Base-by-base conservation (phyloP, 2,329 filamentous ascomycete genomes). In the Alternaria sp. region DNA sequence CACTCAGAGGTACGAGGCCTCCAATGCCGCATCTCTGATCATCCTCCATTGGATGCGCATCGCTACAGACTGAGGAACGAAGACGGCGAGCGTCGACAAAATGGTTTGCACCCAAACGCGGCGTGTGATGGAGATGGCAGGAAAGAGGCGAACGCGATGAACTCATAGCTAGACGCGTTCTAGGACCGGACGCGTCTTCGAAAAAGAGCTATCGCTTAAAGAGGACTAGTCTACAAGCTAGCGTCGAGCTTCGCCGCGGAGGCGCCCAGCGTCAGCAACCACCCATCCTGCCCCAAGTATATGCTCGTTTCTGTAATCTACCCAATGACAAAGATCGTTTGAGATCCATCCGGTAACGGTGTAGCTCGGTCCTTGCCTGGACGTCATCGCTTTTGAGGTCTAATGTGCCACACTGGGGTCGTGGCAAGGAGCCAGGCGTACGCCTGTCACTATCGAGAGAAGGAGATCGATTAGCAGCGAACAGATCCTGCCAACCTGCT, bases 21-120 rank as follows among this genome's bases (percentile, higher is more conserved):
- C 28, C 8, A 51, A 10, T 23, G 8, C 12, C 18, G 20, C 14
- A 1, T 33, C 18, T 14, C 28, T 51, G 3, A 7, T 37, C 0
- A 23, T 51, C 18, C 20, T 23, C 10, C 12, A 28, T 23, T 10
- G 12, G n/a, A 41, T 5, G 49, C 20, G 20, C 18, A 9, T 37
- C 26, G 21, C 15, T 33, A 8, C 49, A 41, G n/a, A 10, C 15
- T 41, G 1, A 3, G n/a, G n/a, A 3, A 18, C 9, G 9, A 11
- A 41, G 37, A 11, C 37, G 8, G 0, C 1, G n/a, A 18, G 10
- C 5, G n/a, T 18, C 1, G 37, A 3, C 15, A 0, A 11, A 2
- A 18, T 18, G 5, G n/a, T 3, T 18, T 5, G 37, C 37, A 41
- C 3, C 2, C n/a, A 41, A 1, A 41, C 0, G 37, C 37, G 37